Base-by-base conservation (phyloP, 1,284 basidiomycete genomes). In the Microbotryum scabiosae region DNA sequence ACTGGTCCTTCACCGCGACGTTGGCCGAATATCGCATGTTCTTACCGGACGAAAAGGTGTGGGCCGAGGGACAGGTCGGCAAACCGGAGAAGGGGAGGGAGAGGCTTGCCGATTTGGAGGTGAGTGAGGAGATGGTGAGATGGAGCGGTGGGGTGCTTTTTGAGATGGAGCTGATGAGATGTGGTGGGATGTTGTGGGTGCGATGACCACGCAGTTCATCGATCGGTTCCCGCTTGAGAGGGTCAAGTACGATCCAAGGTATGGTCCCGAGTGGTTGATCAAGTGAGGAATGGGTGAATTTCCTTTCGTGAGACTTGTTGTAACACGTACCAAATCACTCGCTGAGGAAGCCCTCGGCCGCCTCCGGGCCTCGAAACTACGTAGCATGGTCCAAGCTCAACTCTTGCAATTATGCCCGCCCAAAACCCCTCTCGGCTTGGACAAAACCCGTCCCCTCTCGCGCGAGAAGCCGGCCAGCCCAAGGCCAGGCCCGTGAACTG, bases 21-120 rank as follows among this genome's bases (percentile, higher is more conserved):
- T 54, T 65, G 1, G 21, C 28, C 51, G 65, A 67, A 48, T 67
- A 67, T 45, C 55, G 65, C 23, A 16, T 51, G 8, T 67, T 67
- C 63, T 45, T 67, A 18, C 65, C 65, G 6, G 65, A 65, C 23
- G 63, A 67, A 45, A 62, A 61, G 60, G 51, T 61, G 3, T 57
- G 59, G 59, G 28, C 54, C 7, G 59, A 61, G 41, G 59, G 63
- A 32, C 49, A 59, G 45, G 25, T 23, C 14, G 52, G 52, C 6
- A 60, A 61, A 47, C 56, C 57, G 20, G 64, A 67, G 46, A 62
- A 62, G 36, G 65, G 61, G 4, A 62, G 64, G 32, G 65, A 67
- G 50, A 45, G 65, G 44, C 30, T 61, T 5, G 63, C 58, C 3
- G 65, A 67, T 21, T 45, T 67, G 2, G 58, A 63, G 54, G 63